Evolutionary conservation across 1,284 basidiomycete genomes (phyloP), one percentile per base, ranked within the genome.

Genomic region (Earliella scabrosa): DNA sequence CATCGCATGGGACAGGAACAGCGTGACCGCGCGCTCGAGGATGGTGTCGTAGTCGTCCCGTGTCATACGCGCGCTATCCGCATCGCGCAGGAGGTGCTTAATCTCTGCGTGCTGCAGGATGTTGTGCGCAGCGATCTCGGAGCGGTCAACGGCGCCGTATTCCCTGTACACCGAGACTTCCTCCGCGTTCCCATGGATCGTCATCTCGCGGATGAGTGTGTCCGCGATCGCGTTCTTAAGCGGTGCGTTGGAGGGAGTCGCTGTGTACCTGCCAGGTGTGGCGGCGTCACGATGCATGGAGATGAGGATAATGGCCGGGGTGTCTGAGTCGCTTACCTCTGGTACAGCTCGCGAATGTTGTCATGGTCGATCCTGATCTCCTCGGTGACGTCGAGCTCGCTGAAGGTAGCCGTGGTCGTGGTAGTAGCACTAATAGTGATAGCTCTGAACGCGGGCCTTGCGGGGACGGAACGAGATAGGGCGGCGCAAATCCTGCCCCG

Each of bases 321-420:
- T n/a, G n/a, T n/a, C n/a, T n/a, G n/a, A n/a, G n/a, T 4, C 11
- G 26, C 29, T 45, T 26, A 61, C 59, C 52, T 43, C 8, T 45
- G 13, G 45, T 52, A 56, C 45, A 61, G 60, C 44, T 61, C 57
- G 32, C 46, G 57, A 32, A 59, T 48, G 45, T 59, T 61, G 57
- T 61, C 50, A 27, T 61, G 57, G 51, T 61, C 57, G 21, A 53
- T 32, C 47, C 53, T 61, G 53, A 61, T 50, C 23, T 56, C 45
- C 10, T 47, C 20, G 8, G 52, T 43, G 23, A 61, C 41, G 53
- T 55, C 44, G 55, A 60, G 55, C n/a, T n/a, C n/a, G n/a, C n/a
- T n/a, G n/a, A n/a, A n/a, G n/a, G n/a, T n/a, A n/a, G n/a, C n/a
- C n/a, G n/a, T n/a, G n/a, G n/a, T n/a, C n/a, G n/a, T n/a, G n/a